These are phyloP conservation scores for Aspergillus sclerotioniger DNA, from an alignment of 495 filamentous ascomycete genomes.

Conservation along the genomic window DNA sequence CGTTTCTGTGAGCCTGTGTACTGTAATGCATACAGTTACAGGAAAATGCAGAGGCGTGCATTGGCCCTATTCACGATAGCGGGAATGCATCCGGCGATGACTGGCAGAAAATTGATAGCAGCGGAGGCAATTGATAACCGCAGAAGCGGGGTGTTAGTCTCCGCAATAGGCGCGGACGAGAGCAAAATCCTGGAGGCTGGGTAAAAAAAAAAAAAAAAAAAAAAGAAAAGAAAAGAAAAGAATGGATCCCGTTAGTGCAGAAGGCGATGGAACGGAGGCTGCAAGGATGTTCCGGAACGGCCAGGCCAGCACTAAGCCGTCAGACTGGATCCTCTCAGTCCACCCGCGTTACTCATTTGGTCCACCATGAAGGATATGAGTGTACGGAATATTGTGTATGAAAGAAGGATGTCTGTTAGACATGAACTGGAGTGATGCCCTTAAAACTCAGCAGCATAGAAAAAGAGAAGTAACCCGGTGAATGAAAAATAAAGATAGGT, in stretches of 20 bases:
- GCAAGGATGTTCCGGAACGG: constrained; percentile 14
- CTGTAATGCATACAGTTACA: constrained; percentile 17
- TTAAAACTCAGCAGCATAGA: not conserved
- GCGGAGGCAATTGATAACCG: constrained; percentile 27
- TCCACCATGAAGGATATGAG: not conserved
- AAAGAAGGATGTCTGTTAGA: too few relatives aligned
- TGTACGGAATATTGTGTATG: too few relatives aligned
- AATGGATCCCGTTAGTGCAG: constrained; percentile 14
- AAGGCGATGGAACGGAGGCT: constrained; percentile 19
- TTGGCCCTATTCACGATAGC: constrained; percentile 28
- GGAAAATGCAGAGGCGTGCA: constrained; percentile 15
- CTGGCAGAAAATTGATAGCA: constrained; percentile 24
- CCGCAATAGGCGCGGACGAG: constrained; percentile 27
- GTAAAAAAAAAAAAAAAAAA: constrained; percentile 16
- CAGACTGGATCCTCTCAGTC: not conserved
- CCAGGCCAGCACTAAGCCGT: not conserved
- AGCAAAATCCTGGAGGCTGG: constrained; percentile 28
- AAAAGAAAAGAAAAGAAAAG: constrained; percentile 13
- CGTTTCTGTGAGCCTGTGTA: constrained; percentile 6
- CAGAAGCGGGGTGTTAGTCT: constrained; percentile 25
- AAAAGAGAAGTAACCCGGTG: not conserved
- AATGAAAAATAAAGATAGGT: not conserved
- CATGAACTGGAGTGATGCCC: too few relatives aligned
- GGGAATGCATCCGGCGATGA: constrained; percentile 24
- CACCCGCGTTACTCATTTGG: not conserved